Conservation (phyloP, 495 filamentous ascomycete genomes). For the Hypoxylon intermedium region DNA sequence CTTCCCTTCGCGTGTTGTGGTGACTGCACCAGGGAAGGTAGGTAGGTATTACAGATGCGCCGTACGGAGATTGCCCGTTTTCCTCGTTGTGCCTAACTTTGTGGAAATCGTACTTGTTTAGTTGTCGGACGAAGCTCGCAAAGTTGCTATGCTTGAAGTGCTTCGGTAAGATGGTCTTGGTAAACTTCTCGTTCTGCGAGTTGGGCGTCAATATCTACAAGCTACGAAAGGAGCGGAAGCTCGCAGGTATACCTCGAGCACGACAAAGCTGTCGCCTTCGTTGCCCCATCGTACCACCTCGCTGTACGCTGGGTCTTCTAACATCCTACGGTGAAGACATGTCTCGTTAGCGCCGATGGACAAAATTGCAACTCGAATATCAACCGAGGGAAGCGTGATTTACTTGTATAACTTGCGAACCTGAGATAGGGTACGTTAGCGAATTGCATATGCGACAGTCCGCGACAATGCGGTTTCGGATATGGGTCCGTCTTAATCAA, state of each 20-base stretch:
- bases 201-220: conserved; percentile 11
- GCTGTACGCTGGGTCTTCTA: conserved; percentile 92
- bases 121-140: conserved; percentile 95
- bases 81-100: conserved; percentile 98
- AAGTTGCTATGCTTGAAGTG: conserved; percentile 99
- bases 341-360: conserved; percentile 28
- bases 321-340: conserved; percentile 71
- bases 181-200: conserved; percentile 93
- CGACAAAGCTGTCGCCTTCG: conserved; percentile 94
- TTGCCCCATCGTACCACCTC: conserved; percentile 95
- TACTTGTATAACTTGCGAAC: conserved; percentile 99
- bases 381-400: conserved; percentile 12
- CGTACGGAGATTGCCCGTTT: conserved; percentile 87
- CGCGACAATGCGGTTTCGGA: conserved; percentile 25
- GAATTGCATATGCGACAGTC: conserved; percentile 24
- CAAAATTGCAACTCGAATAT: conserved; percentile 8
- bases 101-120: conserved; percentile 99
- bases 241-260: conserved; percentile 77
- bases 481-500: conserved; percentile 9
- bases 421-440: conserved; percentile 54
- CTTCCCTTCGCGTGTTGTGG: conserved; percentile 11
- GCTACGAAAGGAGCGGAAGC: conserved; percentile 1
- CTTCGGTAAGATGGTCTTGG: conserved; percentile 94
- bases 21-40: neutral
- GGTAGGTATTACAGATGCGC: conserved; percentile 74